Evolutionary conservation across 169 alveolate species (phyloP), one percentile per base, ranked within the genome.

Genomic region (Amoebophrya sp.): DNA sequence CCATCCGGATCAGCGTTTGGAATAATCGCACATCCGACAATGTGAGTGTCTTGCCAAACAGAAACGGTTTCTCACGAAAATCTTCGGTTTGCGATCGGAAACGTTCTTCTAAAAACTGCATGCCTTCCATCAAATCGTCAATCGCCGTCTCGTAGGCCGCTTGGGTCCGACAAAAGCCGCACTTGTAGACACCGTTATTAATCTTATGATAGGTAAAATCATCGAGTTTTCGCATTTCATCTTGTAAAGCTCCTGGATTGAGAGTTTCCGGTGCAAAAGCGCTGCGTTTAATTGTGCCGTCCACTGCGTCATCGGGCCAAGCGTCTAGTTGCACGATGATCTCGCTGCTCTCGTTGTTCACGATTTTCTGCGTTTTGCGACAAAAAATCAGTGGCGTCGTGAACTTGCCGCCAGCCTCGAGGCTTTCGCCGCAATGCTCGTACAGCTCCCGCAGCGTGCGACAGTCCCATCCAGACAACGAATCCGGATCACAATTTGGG

Each of bases 381-480:
- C n/a, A 29, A 36, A 65, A 65, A 1, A 65, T 6, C 12, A 65
- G 83, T 36, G 83, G 83, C 33, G 83, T 65, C 39, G 83, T 65
- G 83, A 65, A 65, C 26, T 65, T 65, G 18, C 83, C 83, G 33
- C 83, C 83, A 18, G 36, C 2, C 83, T 65, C 83, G 36, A 65
- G 83, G 2, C 39, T 26, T 6, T 65, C 83, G 12, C 83, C 83
- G 83, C 83, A 65, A 29, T 26, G 2, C 83, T 65, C 83, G 83
- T 65, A 65, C 10, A 65, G 83, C 83, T 65, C 83, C 39, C 83
- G 83, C 83, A 65, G 83, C 83, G 83, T 65, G 83, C 83, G 83
- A 36, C 36, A 6, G 12, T 65, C 26, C 36, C 12, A 65, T 29
- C 83, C 83, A 6, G 83, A 65, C 3, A 26, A 65, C 10, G 38